A percentile compares a stretch with the other conserved stretches of the same genome.
Conservation (phyloP, 257 asterid species). For the Rehmannia glutinosa region DNA sequence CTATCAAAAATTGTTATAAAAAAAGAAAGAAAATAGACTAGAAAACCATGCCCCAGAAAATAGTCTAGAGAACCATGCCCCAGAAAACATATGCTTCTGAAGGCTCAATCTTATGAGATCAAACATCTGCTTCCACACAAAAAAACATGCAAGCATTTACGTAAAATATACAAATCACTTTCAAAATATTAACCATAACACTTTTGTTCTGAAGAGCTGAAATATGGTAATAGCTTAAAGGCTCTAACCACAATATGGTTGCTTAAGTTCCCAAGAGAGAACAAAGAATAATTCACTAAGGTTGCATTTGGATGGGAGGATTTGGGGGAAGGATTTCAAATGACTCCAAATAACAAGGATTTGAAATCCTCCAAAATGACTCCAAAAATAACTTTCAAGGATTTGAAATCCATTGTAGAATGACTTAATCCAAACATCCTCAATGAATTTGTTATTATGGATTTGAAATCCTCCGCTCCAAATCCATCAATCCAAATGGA, state of each 20-base stretch:
- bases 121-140: not conserved
- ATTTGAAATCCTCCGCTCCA: no score
- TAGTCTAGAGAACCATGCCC: not conserved
- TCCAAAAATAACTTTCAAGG: no score
- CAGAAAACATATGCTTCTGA: no score
- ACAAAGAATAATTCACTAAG: not conserved
- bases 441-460: no score
- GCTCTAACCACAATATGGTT: not conserved
- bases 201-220: not conserved
- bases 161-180: not conserved
- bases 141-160: not conserved
- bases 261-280: not conserved
- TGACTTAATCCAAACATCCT: no score
- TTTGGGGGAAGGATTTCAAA: no score
- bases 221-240: not conserved
- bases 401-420: no score
- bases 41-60: not conserved
- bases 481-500: no score
- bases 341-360: no score
- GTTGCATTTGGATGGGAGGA: no score
- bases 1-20: not conserved
- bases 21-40: not conserved
- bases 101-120: not conserved
- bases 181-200: no score
- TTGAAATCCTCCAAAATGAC: no score